Evolutionary conservation across 257 asterid species (phyloP).

Genomic region (Plectranthus barbatus): DNA sequence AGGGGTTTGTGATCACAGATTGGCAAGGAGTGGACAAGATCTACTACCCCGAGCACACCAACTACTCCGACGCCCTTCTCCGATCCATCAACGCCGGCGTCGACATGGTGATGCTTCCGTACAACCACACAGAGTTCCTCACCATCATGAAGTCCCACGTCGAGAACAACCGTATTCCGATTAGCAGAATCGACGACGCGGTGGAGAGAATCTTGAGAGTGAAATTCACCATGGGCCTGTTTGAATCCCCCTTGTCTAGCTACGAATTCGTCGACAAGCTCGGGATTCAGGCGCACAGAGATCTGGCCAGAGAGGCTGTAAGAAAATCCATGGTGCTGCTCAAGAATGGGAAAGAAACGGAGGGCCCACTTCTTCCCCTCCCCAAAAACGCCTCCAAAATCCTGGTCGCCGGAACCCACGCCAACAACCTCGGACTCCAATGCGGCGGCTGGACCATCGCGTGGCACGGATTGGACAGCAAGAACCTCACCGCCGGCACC

Average conservation of each 20-base stretch:
- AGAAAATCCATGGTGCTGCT: slow-evolving; percentile 49
- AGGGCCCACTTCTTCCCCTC: slow-evolving; percentile 39
- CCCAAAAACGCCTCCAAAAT: slow-evolving; percentile 35
- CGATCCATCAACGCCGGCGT: slow-evolving; percentile 37
- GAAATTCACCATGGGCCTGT: slow-evolving; percentile 48
- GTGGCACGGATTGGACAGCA: slow-evolving; percentile 41
- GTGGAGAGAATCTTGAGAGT: slow-evolving; percentile 50
- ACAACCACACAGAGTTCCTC: slow-evolving; percentile 27
- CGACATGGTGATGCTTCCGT: slow-evolving; percentile 53
- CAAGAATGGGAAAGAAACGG: slow-evolving; percentile 33
- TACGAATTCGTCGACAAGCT: slow-evolving; percentile 24
- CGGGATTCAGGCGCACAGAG: slow-evolving; percentile 50
- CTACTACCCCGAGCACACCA: slow-evolving; percentile 22
- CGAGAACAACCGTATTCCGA: slow-evolving; percentile 33
- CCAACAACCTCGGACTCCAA: slow-evolving; percentile 39
- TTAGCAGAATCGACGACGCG: slow-evolving; percentile 52
- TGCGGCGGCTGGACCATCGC: slow-evolving; percentile 58
- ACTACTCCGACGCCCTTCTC: slow-evolving; percentile 27
- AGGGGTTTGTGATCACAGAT: slow-evolving; percentile 49
- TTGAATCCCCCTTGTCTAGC: slow-evolving; percentile 49
- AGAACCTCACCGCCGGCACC: slow-evolving; percentile 36
- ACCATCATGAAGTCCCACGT: slow-evolving; percentile 26
- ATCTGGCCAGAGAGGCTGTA: slow-evolving; percentile 50
- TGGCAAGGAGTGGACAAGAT: slow-evolving; percentile 41
- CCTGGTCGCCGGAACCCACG: slow-evolving; percentile 45